Evolutionary conservation across 345 rosid species (phyloP).

Genomic region (Brassica incana): DNA sequence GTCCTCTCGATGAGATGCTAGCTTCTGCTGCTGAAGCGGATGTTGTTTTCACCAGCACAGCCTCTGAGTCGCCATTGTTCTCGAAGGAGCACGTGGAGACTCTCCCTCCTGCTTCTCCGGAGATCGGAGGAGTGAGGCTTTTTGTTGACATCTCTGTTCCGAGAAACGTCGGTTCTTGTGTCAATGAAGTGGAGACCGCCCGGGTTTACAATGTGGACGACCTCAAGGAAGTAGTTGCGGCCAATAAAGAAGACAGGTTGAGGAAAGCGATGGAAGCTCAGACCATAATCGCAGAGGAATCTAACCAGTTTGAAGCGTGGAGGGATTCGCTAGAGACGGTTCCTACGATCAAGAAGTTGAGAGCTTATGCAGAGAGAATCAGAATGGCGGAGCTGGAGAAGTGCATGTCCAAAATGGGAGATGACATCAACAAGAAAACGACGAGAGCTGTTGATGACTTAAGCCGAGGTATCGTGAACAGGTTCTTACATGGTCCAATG

Average conservation of each 20-base stretch:
- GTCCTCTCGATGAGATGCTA: background rate
- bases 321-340: constrained; percentile 93
- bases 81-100: background rate
- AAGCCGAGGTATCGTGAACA: constrained; percentile 89
- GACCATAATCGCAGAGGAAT: constrained; percentile 54
- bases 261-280: constrained; percentile 6
- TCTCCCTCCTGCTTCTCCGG: background rate
- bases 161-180: constrained; percentile 82
- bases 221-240: background rate
- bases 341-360: constrained; percentile 89
- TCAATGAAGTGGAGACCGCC: constrained; percentile 43
- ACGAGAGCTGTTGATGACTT: constrained; percentile 85
- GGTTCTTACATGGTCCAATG: constrained; percentile 97
- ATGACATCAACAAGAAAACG: constrained; percentile 76
- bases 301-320: constrained; percentile 89
- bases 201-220: background rate
- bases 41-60: background rate
- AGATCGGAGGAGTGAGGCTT: background rate
- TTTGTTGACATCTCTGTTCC: constrained; percentile 89
- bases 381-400: constrained; percentile 77
- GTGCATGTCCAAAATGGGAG: constrained; percentile 92
- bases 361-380: constrained; percentile 94
- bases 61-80: background rate
- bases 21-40: background rate
- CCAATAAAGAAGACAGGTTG: background rate